phyloP scores from a whole-genome alignment of 73 alveolate species.

The Paramecium primaurelia region DNA sequence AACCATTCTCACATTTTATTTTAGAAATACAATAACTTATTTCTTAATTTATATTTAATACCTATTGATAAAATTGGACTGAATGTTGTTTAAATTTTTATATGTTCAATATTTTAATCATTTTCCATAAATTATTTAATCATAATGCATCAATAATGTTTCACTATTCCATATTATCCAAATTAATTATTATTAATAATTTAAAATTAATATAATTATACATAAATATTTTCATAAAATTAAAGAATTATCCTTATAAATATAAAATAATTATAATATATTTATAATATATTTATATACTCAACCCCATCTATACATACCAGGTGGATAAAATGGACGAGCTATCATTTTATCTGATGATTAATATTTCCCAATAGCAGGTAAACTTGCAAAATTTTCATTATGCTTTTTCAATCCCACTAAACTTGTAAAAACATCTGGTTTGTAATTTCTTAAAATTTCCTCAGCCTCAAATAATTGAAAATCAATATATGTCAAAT shows the following conservation, averaged over 20 bases:
- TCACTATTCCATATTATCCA: not conserved
- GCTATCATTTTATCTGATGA: not conserved
- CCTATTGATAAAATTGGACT: not conserved
- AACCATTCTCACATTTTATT: not conserved
- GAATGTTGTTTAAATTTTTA: not conserved
- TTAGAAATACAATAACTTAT: not conserved
- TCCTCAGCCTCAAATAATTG: constrained; percentile 46
- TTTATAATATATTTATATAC: not conserved
- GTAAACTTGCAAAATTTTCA: not conserved
- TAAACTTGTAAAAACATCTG: not conserved
- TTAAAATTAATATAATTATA: not conserved
- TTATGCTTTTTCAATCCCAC: not conserved
- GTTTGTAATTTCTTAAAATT: not conserved
- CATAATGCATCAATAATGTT: not conserved
- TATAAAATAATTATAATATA: not conserved
- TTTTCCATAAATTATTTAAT: not conserved
- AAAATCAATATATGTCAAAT: constrained; percentile 44
- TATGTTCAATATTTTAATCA: not conserved
- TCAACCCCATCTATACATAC: not conserved
- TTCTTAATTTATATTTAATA: not conserved
- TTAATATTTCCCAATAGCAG: not conserved
- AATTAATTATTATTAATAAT: not conserved
- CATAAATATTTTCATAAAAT: not conserved
- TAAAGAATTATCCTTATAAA: not conserved
- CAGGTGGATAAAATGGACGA: constrained; percentile 5